Percentiles rank a stretch among this genome's conserved stretches.
phyloP scores from a whole-genome alignment of 148 eudicot genomes.

The Mesembryanthemum crystallinum region DNA sequence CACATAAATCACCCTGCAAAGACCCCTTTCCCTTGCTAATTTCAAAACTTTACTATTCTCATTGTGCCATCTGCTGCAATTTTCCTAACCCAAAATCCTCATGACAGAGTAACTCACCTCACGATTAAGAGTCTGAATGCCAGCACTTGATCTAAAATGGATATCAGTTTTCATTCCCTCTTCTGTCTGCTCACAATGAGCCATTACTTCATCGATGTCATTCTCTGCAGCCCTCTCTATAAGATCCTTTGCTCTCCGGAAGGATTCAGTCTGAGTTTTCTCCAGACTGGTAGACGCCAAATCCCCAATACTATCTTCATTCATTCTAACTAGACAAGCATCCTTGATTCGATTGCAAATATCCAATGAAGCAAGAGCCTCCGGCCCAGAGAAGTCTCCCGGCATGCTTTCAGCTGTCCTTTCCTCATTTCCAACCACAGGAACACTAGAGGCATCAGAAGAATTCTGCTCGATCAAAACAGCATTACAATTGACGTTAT shows the following conservation, averaged over 20 bases:
- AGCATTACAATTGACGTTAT: slow-evolving; percentile 7
- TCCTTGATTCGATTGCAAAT: slow-evolving; percentile 30
- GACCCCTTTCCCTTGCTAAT: slow-evolving; percentile 48
- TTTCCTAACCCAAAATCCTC: slow-evolving; percentile 44
- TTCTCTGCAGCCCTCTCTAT: slow-evolving; percentile 28
- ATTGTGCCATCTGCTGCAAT: slow-evolving; percentile 31
- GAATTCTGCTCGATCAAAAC: slow-evolving; percentile 14
- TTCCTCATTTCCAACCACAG: slow-evolving; percentile 25
- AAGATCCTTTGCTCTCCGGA: slow-evolving; percentile 28
- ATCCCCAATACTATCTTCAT: slow-evolving; percentile 22
- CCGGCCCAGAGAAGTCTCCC: slow-evolving; percentile 18
- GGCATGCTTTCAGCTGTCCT: slow-evolving; percentile 12
- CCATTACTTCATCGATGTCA: slow-evolving; percentile 31
- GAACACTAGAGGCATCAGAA: slow-evolving; percentile 10
- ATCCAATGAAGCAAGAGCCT: slow-evolving; percentile 27
- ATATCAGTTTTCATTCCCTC: slow-evolving; percentile 20
- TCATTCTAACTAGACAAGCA: slow-evolving; percentile 26
- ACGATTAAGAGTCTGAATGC: slow-evolving; percentile 31
- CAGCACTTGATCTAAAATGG: slow-evolving; percentile 25
- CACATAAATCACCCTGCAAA: slow-evolving; percentile 55
- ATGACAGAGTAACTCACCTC: slow-evolving; percentile 59
- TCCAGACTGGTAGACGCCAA: slow-evolving; percentile 10
- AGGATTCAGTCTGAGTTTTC: slow-evolving; percentile 28
- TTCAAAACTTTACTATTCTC: slow-evolving; percentile 39
- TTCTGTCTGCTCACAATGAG: slow-evolving; percentile 25